These are phyloP conservation scores for Lasiodiplodia theobromae DNA, from an alignment of 2,329 filamentous ascomycete genomes.

Conservation along the genomic window DNA sequence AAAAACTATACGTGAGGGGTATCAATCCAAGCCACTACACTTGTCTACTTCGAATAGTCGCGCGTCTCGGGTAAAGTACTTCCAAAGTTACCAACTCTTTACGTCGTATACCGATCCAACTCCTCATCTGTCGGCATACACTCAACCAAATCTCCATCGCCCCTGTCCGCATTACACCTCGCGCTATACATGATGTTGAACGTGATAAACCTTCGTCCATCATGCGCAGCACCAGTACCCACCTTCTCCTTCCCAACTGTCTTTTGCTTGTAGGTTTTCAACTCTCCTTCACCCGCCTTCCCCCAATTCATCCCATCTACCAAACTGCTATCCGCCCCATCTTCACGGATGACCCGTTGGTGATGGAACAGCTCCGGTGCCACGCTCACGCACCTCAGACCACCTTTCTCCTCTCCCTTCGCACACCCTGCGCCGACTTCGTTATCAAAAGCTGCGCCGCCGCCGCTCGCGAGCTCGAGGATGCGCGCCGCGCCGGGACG, in stretches of 20 bases:
- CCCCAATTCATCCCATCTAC: constrained; percentile 26
- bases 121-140: constrained; percentile 29
- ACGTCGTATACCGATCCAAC: constrained; percentile 25
- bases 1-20: constrained; percentile 1
- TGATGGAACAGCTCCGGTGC: constrained; percentile 39
- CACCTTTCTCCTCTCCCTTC: constrained; percentile 25
- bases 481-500: constrained; percentile 36
- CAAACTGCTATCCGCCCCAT: constrained; percentile 13
- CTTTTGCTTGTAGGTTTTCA: neutral
- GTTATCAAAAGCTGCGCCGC: constrained; percentile 28
- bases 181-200: constrained; percentile 28
- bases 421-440: constrained; percentile 17
- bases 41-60: neutral
- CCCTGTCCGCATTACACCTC: constrained; percentile 18
- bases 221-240: neutral
- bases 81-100: neutral
- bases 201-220: constrained; percentile 15
- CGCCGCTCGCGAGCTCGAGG: constrained; percentile 28
- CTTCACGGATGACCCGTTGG: constrained; percentile 26
- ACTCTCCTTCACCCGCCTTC: neutral
- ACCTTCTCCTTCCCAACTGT: neutral
- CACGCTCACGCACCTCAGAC: constrained; percentile 39
- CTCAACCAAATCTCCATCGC: constrained; percentile 1
- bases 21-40: neutral
- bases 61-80: neutral